phyloP scores from a whole-genome alignment of 257 asterid species.

The Cordia subcordata region DNA sequence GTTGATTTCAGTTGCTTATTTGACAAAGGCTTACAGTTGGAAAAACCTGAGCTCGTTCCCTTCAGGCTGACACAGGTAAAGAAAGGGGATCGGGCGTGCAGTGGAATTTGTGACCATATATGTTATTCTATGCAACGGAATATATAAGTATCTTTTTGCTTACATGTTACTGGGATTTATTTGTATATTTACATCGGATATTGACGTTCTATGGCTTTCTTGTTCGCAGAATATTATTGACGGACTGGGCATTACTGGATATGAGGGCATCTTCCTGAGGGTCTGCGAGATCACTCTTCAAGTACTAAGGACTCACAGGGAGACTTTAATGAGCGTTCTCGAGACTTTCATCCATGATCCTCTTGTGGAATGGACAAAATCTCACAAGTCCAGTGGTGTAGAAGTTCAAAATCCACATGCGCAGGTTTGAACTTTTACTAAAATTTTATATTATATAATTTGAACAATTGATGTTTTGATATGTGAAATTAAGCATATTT shows the following conservation, averaged over 20 bases:
- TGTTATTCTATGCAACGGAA: too few relatives aligned
- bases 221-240: constrained; percentile 79
- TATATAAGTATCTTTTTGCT: too few relatives aligned
- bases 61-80: constrained; percentile 94
- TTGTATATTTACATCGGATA: background rate
- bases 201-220: background rate
- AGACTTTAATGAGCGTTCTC: constrained; percentile 82
- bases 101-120: background rate
- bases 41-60: constrained; percentile 97
- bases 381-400: constrained; percentile 95
- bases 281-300: constrained; percentile 92
- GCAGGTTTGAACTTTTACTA: constrained; percentile 56
- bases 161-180: background rate
- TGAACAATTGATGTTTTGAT: background rate
- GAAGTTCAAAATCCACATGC: constrained; percentile 98
- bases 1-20: constrained; percentile 98
- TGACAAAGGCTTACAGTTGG: constrained; percentile 93
- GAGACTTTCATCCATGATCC: constrained; percentile 98
- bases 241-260: constrained; percentile 97
- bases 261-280: constrained; percentile 81
- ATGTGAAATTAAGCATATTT: background rate
- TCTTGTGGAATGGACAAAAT: constrained; percentile 99
- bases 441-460: too few relatives aligned
- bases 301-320: constrained; percentile 79
- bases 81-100: background rate